Base-by-base conservation (phyloP, 768 basidiomycete species). In the Stropharia rugosoannulata region DNA sequence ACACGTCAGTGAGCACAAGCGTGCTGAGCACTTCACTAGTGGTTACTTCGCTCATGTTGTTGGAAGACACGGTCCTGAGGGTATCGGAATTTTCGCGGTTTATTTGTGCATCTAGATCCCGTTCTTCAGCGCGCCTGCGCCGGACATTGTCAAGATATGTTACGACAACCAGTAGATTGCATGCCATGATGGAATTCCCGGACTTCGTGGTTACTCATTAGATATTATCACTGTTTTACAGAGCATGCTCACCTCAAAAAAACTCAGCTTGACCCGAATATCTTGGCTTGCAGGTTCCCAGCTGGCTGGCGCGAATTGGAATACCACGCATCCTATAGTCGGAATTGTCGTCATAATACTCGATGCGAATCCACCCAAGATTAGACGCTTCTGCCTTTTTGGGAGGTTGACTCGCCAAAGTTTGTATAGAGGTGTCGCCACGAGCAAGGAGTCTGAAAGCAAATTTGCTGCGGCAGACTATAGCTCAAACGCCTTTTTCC, bases 261-360 rank as follows among this genome's bases (percentile, higher is more conserved):
- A 54, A 11, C 36, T 48, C 3, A 51, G 44, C 39, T 35, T 52
- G 32, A 38, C 5, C 10, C 51, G 55, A 10, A 60, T 32, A 7
- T 43, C 39, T 29, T 37, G 36, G 36, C 59, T 37, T 18, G 59
- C 59, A 12, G 59, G 59, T 22, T 57, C 56, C 59, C 56, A 57
- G 32, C 37, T 57, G 4, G 47, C 41, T 3, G 59, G 59, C 29
- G 56, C 59, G 41, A 60, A 60, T 36, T 49, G 51, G 49, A 60
- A 57, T 13, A 60, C 27, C 5, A 49, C 46, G 18, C 45, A 49
- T 16, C 5, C 59, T 15, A 50, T 40, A 5, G 51, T 48, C 36
- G 56, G 42, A 8, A 57, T 48, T n/a, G 49, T 51, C 13, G 50
- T 57, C 44, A 57, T 44, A 1, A 47, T 32, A 10, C 50, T 57